Base-by-base conservation (phyloP, 1,284 basidiomycete species). In the Ceratobasidium sp. region DNA sequence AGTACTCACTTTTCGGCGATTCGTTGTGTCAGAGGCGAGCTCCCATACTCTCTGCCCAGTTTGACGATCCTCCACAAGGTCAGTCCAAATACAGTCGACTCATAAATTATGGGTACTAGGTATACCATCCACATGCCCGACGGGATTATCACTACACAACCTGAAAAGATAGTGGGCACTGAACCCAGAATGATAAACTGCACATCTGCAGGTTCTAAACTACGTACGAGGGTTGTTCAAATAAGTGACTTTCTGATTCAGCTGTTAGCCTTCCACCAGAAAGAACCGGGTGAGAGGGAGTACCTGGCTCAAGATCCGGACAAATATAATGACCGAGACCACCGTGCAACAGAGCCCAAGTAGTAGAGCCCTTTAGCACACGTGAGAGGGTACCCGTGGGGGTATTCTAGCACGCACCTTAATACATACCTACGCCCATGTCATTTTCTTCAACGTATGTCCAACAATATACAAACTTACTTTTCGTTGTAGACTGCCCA, bases 41-140 rank as follows among this genome's bases (percentile, higher is more conserved):
- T 24, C 5, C 65, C 65, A 43, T 39, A 68, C 9, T 56, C 53
- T 24, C 54, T 56, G 51, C 53, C 41, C 29, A 68, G n/a, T 1
- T 5, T 56, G 29, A 34, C 54, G 27, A 68, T 56, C 53, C 37
- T 68, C 37, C 49, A 68, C 11, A 43, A 7, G 4, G 65, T 68
- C 34, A 68, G 11, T 1, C 5, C 7, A 34, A 68, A 68, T 13
- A 68, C 11, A 13, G 9, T 14, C 8, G 29, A 27, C 16, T 68
- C 65, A 24, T 43, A 68, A 6, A 37, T 34, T 24, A 68, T 19
- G 1, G 65, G 65, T 11, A 43, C 37, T 2, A 68, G 5, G 19
- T 68, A 68, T 1, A 56, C 39, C 31, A 56, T 56, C 65, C 65
- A 68, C n/a, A 68, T 49, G 31, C 53, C 19, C 6, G 31, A 2